phyloP scores from a whole-genome alignment of 1,284 basidiomycete species.

The Cystobasidium slooffiae region DNA sequence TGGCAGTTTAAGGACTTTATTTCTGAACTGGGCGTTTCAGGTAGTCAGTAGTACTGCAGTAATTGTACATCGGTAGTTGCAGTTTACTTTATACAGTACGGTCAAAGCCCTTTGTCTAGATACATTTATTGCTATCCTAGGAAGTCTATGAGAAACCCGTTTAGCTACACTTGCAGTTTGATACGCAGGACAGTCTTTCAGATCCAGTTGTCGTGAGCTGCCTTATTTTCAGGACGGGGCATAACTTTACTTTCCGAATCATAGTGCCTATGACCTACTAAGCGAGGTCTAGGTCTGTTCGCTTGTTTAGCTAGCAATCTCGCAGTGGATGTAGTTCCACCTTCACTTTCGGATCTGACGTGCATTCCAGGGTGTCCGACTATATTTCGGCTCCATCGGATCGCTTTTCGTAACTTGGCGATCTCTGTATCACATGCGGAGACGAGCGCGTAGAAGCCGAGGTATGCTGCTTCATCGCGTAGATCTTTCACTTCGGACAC shows the following conservation, averaged over 20 bases:
- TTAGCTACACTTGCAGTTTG: slow-evolving; percentile 1
- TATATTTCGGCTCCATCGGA: slow-evolving; percentile 1
- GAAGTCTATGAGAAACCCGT: background rate
- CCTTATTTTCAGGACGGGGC: background rate
- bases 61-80: no score
- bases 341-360: slow-evolving; percentile 2
- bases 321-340: background rate
- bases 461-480: slow-evolving; percentile 37
- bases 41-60: no score
- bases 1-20: no score
- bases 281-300: slow-evolving; percentile 11
- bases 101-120: no score
- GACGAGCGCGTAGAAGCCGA: slow-evolving; percentile 27
- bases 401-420: background rate
- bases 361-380: slow-evolving; percentile 18
- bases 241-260: slow-evolving; percentile 26
- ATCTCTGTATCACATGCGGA: slow-evolving; percentile 24
- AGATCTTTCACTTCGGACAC: slow-evolving; percentile 40
- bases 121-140: no score
- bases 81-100: no score
- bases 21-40: no score
- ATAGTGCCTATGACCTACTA: slow-evolving; percentile 18
- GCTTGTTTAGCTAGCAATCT: slow-evolving; percentile 8
- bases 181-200: background rate
- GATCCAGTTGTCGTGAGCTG: slow-evolving; percentile 13